phyloP scores from a whole-genome alignment of 2,329 filamentous ascomycete species.

The Colletotrichum viniferum region DNA sequence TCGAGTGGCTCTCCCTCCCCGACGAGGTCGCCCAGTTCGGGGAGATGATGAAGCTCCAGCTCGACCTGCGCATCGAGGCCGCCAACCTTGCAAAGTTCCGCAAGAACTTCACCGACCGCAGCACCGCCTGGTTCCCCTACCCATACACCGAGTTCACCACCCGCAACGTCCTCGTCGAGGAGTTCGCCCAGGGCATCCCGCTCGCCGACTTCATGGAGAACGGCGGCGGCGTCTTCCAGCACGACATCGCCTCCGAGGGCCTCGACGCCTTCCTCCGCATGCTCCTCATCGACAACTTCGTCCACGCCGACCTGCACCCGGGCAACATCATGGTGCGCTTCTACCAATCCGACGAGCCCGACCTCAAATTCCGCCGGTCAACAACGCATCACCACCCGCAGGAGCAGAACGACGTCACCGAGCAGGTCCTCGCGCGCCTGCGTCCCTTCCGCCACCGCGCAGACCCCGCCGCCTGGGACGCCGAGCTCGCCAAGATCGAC shows the following conservation, averaged over 20 bases:
- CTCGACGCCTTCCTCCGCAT: constrained; percentile 96
- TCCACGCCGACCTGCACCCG: constrained; percentile 94
- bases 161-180: constrained; percentile 89
- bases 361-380: constrained; percentile 48
- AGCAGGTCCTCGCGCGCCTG: constrained; percentile 81
- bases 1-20: constrained; percentile 95
- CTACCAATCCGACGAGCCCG: constrained; percentile 79
- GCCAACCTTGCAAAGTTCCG: constrained; percentile 89
- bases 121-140: constrained; percentile 96
- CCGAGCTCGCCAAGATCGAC: constrained; percentile 78
- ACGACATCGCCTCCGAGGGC: constrained; percentile 93
- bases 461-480: constrained; percentile 72
- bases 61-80: constrained; percentile 93
- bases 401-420: constrained; percentile 76
- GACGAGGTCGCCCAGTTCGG: constrained; percentile 95
- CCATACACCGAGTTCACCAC: constrained; percentile 94
- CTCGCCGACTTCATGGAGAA: constrained; percentile 88
- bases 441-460: constrained; percentile 70
- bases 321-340: constrained; percentile 99
- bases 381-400: constrained; percentile 36
- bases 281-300: constrained; percentile 96
- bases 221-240: constrained; percentile 89
- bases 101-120: constrained; percentile 85
- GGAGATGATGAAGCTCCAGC: constrained; percentile 98
- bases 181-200: constrained; percentile 94